Evolutionary conservation across 805 yeast genomes (phyloP).

Genomic region (Yamadazyma olivae): DNA sequence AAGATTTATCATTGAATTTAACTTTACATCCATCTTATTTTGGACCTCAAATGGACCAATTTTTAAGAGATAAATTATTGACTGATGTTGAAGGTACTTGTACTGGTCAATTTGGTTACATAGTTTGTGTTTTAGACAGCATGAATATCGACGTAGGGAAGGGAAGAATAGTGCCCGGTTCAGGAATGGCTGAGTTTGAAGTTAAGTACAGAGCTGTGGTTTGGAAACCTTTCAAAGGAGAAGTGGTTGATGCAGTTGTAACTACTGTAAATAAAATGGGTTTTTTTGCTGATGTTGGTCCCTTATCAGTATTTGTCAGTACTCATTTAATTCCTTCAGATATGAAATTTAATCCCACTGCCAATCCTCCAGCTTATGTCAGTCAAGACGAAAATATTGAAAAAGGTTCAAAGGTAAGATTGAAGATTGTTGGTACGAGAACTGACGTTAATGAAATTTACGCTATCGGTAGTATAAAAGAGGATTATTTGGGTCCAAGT

Average conservation of each 20-base stretch:
- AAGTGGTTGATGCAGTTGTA: conserved; percentile 95
- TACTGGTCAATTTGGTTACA: conserved; percentile 98
- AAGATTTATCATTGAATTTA: conserved; percentile 86
- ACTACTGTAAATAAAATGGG: conserved; percentile 94
- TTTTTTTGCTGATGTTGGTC: conserved; percentile 97
- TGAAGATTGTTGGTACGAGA: conserved; percentile 95
- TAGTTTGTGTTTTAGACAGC: conserved; percentile 91
- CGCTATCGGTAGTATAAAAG: conserved; percentile 97
- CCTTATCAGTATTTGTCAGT: conserved; percentile 89
- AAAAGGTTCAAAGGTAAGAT: conserved; percentile 89
- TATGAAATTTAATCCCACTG: conserved; percentile 89
- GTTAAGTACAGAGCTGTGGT: conserved; percentile 96
- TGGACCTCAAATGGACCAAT: conserved; percentile 97
- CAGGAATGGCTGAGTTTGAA: conserved; percentile 94
- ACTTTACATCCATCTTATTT: conserved; percentile 96
- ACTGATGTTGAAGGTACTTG: conserved; percentile 98
- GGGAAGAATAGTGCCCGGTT: conserved; percentile 85
- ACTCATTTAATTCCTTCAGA: conserved; percentile 94
- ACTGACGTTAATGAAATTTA: conserved; percentile 96
- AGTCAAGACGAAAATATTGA: conserved; percentile 93
- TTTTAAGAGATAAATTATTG: conserved; percentile 79
- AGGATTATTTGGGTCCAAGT: conserved; percentile 90
- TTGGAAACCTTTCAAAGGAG: conserved; percentile 98
- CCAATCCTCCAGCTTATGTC: conserved; percentile 97
- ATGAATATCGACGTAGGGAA: conserved; percentile 93